A percentile compares a stretch with the other conserved stretches of the same genome.
Conservation (phyloP, 1,139 yeast genomes). For the Geotrichum aggregatum region DNA sequence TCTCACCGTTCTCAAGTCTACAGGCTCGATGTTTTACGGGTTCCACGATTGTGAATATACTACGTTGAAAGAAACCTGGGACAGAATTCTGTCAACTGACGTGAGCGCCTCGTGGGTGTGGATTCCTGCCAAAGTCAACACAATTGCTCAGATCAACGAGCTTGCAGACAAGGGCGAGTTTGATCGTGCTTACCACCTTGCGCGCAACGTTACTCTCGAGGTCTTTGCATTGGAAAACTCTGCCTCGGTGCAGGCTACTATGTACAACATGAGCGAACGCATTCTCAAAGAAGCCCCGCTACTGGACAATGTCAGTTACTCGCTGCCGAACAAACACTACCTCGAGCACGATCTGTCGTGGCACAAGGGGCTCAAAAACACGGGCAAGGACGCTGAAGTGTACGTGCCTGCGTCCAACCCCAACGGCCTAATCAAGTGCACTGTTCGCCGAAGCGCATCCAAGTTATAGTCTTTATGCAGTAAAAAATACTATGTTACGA, state of each 20-base stretch:
- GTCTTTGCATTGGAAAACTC: slow-evolving; percentile 81
- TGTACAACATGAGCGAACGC: slow-evolving; percentile 82
- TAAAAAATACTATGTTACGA: neutral
- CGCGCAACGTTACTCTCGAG: slow-evolving; percentile 66
- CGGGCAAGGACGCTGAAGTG: slow-evolving; percentile 60
- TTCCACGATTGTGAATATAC: slow-evolving; percentile 84
- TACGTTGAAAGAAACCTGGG: slow-evolving; percentile 73
- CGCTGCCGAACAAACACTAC: slow-evolving; percentile 87
- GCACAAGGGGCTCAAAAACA: slow-evolving; percentile 70
- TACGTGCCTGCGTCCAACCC: slow-evolving; percentile 91
- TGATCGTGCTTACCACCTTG: slow-evolving; percentile 56
- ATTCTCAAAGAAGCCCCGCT: slow-evolving; percentile 58
- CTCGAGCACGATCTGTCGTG: slow-evolving; percentile 73
- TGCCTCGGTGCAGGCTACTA: slow-evolving; percentile 89
- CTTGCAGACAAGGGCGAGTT: slow-evolving; percentile 60
- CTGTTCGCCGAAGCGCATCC: slow-evolving; percentile 57
- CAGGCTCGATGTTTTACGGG: slow-evolving; percentile 93
- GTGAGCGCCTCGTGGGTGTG: slow-evolving; percentile 73
- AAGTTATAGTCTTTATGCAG: slow-evolving; percentile 23
- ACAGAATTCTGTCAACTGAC: slow-evolving; percentile 84
- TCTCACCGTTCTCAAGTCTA: slow-evolving; percentile 81
- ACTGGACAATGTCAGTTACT: slow-evolving; percentile 62
- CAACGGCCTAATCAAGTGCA: slow-evolving; percentile 81
- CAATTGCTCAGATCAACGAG: slow-evolving; percentile 49
- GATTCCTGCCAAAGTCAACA: slow-evolving; percentile 49